Conservation (phyloP, 2,329 filamentous ascomycete species). For the Chrysoporthe austroafricana region DNA sequence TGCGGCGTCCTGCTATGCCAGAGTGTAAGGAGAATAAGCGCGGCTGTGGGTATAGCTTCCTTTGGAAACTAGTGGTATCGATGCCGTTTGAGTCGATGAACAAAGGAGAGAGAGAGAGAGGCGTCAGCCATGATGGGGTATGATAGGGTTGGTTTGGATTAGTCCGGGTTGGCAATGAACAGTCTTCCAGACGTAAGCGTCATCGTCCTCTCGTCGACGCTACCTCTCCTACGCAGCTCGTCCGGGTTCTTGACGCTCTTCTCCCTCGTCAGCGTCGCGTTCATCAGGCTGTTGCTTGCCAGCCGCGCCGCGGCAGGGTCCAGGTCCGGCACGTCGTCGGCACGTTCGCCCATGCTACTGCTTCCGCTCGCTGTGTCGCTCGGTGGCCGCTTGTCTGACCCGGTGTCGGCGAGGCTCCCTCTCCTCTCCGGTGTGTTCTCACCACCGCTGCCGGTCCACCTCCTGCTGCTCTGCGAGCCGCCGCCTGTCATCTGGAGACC, state of each 20-base stretch:
- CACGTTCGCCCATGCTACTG: constrained; percentile 62
- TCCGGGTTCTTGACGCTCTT: constrained; percentile 71
- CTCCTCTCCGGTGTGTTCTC: constrained; percentile 57
- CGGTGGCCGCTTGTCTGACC: constrained; percentile 39
- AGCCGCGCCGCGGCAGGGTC: constrained; percentile 50
- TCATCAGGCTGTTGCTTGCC: constrained; percentile 54
- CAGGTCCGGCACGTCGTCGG: constrained; percentile 64
- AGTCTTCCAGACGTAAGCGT: constrained; percentile 75
- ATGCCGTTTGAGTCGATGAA: background rate
- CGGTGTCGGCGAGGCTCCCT: constrained; percentile 55
- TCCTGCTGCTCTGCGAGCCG: constrained; percentile 28
- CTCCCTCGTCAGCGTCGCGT: constrained; percentile 63
- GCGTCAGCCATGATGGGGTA: background rate
- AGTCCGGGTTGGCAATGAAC: constrained; percentile 86
- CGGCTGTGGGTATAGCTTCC: constrained; percentile 24
- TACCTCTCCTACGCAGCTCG: constrained; percentile 75
- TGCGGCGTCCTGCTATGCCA: constrained; percentile 10
- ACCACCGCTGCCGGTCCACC: constrained; percentile 27
- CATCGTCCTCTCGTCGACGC: constrained; percentile 80
- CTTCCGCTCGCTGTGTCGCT: constrained; percentile 55
- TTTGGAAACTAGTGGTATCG: background rate
- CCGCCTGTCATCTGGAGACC: constrained; percentile 28
- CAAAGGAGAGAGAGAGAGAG: constrained; percentile 5
- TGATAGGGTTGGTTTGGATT: constrained; percentile 28
- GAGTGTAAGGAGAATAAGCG: constrained; percentile 6